phyloP scores from a whole-genome alignment of 129 eudicot genomes.

The Artemisia annua region DNA sequence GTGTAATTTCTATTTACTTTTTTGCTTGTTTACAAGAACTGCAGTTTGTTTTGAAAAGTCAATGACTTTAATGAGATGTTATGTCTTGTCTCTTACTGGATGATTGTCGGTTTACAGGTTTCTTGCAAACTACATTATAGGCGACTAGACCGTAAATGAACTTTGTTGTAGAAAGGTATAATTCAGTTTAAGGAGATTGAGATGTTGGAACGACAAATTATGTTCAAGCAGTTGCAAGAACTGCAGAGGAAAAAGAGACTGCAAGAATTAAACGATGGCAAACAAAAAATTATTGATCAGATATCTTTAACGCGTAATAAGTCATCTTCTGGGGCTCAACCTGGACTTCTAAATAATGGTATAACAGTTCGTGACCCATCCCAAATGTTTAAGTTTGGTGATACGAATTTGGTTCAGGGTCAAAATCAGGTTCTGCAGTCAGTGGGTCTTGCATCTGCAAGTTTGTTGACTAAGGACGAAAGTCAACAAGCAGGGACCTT shows the following conservation, averaged over 20 bases:
- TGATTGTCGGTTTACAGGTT: background rate
- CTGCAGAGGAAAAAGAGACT: slow-evolving; percentile 55
- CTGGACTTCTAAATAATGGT: slow-evolving; percentile 37
- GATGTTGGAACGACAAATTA: slow-evolving; percentile 67
- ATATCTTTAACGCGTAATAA: slow-evolving; percentile 31
- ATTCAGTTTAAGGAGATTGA: slow-evolving; percentile 32
- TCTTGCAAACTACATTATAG: background rate
- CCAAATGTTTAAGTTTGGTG: slow-evolving; percentile 51
- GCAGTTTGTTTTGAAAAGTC: background rate
- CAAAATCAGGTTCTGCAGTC: slow-evolving; percentile 35
- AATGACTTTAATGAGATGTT: background rate
- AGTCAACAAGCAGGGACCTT: slow-evolving; percentile 22
- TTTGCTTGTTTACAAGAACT: background rate
- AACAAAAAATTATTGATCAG: slow-evolving; percentile 45
- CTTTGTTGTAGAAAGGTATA: background rate
- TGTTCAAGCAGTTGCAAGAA: slow-evolving; percentile 71
- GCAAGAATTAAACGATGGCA: slow-evolving; percentile 40
- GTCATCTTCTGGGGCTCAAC: slow-evolving; percentile 37
- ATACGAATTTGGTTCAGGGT: slow-evolving; percentile 30
- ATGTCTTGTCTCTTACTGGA: background rate
- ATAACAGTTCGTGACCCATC: slow-evolving; percentile 50
- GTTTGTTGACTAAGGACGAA: slow-evolving; percentile 36
- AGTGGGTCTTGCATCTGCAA: slow-evolving; percentile 34
- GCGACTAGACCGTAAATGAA: background rate
- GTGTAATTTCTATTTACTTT: background rate